Percentiles rank a stretch among this genome's conserved stretches.
Conservation (phyloP, 305 asterid species). For the Fraxinus floribunda region DNA sequence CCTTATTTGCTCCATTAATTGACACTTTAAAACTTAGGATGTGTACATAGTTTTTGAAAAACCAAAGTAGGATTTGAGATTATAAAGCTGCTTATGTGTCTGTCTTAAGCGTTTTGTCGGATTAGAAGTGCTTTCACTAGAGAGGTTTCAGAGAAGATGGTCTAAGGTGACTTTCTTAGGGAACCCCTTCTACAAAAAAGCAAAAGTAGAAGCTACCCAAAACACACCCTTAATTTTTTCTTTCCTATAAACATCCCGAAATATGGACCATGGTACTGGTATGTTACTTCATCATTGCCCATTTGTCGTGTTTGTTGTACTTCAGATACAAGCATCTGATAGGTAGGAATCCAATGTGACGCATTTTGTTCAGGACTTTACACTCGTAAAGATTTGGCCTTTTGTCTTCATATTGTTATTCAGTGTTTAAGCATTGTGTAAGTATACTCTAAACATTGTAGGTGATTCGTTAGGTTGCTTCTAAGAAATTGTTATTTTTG, state of each 20-base stretch:
- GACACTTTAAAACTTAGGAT: neutral
- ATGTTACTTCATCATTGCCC: neutral
- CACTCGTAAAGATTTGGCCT: neutral
- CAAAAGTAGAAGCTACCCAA: neutral
- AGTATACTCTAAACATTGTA: neutral
- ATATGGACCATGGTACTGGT: neutral
- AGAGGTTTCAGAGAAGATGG: neutral
- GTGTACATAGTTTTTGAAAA: neutral
- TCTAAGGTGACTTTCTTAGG: neutral
- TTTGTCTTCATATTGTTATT: neutral
- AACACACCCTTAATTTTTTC: neutral
- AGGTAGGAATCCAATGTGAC: neutral
- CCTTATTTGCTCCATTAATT: neutral
- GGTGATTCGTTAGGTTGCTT: slow-evolving; percentile 6
- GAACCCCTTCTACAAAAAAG: neutral
- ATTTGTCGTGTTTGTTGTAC: neutral
- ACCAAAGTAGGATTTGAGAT: neutral
- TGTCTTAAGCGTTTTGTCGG: neutral
- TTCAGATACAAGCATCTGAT: neutral
- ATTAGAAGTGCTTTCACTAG: neutral
- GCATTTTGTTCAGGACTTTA: neutral
- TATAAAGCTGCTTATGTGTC: neutral
- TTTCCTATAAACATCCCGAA: neutral
- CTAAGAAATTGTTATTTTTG: slow-evolving; percentile 16
- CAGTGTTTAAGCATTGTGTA: neutral